phyloP scores from a whole-genome alignment of 192 early-diverging fungal genomes.

The Coemansia asiatica region DNA sequence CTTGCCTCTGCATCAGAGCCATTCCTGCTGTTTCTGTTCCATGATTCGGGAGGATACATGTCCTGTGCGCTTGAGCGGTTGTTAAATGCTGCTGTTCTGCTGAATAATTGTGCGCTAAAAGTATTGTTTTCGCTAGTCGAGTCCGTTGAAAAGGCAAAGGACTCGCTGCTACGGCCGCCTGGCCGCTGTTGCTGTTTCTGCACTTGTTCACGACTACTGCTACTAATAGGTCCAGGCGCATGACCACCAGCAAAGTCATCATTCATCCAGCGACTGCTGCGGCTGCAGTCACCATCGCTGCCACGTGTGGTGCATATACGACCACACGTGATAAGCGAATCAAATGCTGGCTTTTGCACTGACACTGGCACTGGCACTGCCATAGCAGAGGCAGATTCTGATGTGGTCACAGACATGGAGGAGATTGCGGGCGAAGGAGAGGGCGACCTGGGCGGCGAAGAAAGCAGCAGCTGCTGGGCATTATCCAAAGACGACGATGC shows the following conservation, averaged over 20 bases:
- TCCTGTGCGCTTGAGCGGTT: background rate
- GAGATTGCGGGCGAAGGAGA: constrained; percentile 33
- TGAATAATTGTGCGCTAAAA: too few species aligned
- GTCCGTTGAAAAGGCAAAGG: background rate
- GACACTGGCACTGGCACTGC: background rate
- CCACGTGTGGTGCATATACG: background rate
- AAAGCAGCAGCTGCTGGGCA: background rate
- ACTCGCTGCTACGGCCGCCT: background rate
- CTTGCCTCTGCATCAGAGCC: background rate
- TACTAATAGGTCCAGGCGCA: background rate
- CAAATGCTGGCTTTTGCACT: too few species aligned
- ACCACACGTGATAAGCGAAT: too few species aligned
- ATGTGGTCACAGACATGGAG: background rate
- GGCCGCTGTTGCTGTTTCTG: background rate
- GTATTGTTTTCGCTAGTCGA: background rate
- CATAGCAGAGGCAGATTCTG: background rate
- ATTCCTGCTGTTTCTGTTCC: background rate
- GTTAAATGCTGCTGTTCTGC: background rate
- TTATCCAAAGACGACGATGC: background rate
- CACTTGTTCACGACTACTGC: background rate
- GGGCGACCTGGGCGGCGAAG: constrained; percentile 5
- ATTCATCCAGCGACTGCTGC: background rate
- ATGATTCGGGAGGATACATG: constrained; percentile 6
- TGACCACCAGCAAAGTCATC: background rate
- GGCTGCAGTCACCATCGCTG: background rate